Conservation (phyloP, 140 eudicot genomes). For the Stevia rebaudiana region DNA sequence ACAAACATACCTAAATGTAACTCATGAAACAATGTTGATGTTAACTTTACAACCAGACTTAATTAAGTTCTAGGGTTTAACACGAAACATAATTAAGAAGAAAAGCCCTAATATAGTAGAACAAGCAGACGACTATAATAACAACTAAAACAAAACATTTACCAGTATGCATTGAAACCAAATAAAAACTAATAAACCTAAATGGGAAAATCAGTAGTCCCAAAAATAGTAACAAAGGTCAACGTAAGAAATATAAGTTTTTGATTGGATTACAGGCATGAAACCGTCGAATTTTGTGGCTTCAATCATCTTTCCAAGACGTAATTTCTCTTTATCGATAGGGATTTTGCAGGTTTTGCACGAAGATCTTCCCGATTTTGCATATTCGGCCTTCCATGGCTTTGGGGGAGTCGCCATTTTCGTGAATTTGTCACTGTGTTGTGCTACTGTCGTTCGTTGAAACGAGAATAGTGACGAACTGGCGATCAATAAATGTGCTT, state of each 20-base stretch:
- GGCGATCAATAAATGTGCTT: conserved; percentile 1
- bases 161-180: background rate
- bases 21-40: conserved; percentile 10
- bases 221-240: background rate
- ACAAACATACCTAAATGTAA: background rate
- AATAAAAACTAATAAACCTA: conserved; percentile 13
- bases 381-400: conserved; percentile 97
- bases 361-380: conserved; percentile 80
- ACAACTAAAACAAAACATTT: conserved; percentile 15
- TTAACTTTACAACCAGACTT: background rate
- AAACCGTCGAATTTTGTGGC: conserved; percentile 80
- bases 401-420: conserved; percentile 78
- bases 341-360: conserved; percentile 71
- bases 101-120: background rate
- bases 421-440: conserved; percentile 20
- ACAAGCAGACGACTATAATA: background rate
- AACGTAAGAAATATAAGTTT: background rate
- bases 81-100: background rate
- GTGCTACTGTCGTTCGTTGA: background rate
- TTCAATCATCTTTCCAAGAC: conserved; percentile 90
- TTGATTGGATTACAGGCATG: conserved; percentile 62
- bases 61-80: background rate
- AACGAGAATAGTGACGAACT: conserved; percentile 14
- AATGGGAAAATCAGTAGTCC: background rate
- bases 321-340: conserved; percentile 61